Evolutionary conservation across 179 eudicot genomes (phyloP).

Genomic region (Corrigiola litoralis): DNA sequence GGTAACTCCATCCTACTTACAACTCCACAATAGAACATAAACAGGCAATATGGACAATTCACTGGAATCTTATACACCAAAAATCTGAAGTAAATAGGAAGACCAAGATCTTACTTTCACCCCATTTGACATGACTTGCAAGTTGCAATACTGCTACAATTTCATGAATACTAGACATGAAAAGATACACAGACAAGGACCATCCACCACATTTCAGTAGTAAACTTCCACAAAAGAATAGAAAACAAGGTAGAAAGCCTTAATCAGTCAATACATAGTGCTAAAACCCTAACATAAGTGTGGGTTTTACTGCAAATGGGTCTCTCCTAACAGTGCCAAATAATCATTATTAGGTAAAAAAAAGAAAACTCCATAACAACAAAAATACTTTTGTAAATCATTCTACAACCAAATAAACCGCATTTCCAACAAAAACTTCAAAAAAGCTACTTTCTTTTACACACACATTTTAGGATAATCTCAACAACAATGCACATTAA

Average conservation of each 20-base stretch:
- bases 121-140: neutral
- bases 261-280: neutral
- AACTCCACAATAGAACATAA: neutral
- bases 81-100: neutral
- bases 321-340: constrained; percentile 9
- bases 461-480: neutral
- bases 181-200: too few relatives aligned
- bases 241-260: neutral
- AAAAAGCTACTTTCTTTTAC: neutral
- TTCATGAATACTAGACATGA: too few relatives aligned
- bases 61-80: neutral
- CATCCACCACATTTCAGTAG: too few relatives aligned
- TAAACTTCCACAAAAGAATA: neutral
- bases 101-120: neutral
- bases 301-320: neutral
- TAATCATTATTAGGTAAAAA: constrained; percentile 17
- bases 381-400: neutral
- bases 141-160: neutral
- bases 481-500: constrained; percentile 4
- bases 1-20: too few relatives aligned
- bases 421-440: neutral
- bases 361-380: neutral
- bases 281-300: constrained; percentile 18
- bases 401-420: constrained; percentile 6
- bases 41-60: neutral